phyloP scores from a whole-genome alignment of 2,329 filamentous ascomycete species.

The Celoporthe dispersa region DNA sequence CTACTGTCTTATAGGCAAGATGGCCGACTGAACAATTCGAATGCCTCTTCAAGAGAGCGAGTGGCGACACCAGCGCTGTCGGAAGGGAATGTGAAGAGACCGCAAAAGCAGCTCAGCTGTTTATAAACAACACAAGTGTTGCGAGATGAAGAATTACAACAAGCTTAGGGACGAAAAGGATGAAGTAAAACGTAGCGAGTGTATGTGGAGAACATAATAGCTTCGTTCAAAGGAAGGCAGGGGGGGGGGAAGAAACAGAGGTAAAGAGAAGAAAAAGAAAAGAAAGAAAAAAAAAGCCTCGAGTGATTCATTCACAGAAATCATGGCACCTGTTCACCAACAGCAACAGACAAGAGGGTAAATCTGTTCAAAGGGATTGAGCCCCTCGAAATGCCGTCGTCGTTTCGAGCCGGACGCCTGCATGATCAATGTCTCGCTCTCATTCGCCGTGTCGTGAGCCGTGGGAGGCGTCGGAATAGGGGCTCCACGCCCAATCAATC shows the following conservation, averaged over 20 bases:
- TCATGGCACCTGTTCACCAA: neutral
- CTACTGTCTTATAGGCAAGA: neutral
- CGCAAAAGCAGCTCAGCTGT: neutral
- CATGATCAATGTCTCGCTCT: constrained; percentile 11
- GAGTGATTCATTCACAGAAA: neutral
- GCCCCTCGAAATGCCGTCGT: constrained; percentile 4
- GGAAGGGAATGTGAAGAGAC: neutral
- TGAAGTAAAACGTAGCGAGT: neutral
- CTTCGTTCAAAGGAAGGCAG: neutral
- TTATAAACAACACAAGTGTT: neutral
- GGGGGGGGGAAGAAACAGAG: neutral
- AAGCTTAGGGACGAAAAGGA: neutral
- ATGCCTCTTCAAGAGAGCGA: too few relatives aligned
- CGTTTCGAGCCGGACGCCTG: constrained; percentile 16
- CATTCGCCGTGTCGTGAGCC: constrained; percentile 11
- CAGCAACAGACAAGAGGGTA: neutral
- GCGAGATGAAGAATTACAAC: neutral
- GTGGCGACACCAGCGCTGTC: constrained; percentile 8
- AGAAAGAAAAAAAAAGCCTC: neutral
- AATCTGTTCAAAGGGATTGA: neutral
- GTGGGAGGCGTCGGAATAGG: neutral
- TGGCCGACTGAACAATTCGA: neutral
- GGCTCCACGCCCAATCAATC: constrained; percentile 9
- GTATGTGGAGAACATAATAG: neutral
- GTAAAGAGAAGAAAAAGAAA: neutral